Conservation (phyloP, 2,329 filamentous ascomycete species). For the Aureobasidium uvarum region DNA sequence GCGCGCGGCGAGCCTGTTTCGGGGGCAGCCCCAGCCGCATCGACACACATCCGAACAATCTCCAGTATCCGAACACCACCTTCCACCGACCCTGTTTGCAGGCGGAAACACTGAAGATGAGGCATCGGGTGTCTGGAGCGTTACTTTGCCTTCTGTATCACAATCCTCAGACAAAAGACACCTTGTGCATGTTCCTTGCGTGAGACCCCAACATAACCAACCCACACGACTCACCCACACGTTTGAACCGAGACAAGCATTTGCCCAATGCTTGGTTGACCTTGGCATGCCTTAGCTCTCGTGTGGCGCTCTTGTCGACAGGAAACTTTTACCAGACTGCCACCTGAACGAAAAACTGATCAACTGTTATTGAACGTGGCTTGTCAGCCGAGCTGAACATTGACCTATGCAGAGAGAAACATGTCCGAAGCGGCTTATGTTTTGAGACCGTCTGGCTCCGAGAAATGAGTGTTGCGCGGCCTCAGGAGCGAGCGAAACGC, state of each 20-base stretch:
- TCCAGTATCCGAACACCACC: neutral
- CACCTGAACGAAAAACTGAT: neutral
- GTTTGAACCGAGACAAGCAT: neutral
- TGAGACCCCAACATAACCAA: neutral
- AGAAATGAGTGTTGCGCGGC: slow-evolving; percentile 5
- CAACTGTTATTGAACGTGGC: slow-evolving; percentile 7
- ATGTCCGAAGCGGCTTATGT: neutral
- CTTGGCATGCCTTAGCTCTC: slow-evolving; percentile 1
- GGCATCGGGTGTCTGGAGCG: neutral
- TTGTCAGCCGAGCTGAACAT: neutral
- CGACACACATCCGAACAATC: neutral
- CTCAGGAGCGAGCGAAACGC: neutral
- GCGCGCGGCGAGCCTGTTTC: neutral
- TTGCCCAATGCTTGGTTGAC: neutral
- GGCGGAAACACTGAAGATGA: neutral
- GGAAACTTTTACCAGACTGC: neutral
- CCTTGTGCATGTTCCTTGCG: neutral
- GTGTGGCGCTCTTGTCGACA: neutral
- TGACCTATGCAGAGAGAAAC: neutral
- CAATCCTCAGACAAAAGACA: slow-evolving; percentile 4
- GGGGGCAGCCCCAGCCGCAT: slow-evolving; percentile 2
- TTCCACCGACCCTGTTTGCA: neutral
- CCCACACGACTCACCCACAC: neutral
- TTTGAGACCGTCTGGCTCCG: neutral
- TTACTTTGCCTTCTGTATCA: neutral